These are phyloP conservation scores for Aspergillus sp. DNA, from an alignment of 2,329 filamentous ascomycete genomes.

Conservation along the genomic window DNA sequence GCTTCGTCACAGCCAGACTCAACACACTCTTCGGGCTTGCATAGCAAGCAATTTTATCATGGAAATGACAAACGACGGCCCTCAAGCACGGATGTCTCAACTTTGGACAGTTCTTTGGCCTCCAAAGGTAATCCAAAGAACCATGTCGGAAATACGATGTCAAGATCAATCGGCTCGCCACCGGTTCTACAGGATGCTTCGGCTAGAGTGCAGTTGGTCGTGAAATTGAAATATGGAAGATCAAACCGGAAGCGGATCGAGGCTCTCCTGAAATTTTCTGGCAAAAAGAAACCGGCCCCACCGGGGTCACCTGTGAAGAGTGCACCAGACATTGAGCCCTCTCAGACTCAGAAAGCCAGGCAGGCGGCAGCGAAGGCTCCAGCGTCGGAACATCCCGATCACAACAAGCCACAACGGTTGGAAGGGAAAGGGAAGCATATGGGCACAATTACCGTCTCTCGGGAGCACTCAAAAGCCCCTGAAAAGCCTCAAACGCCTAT, in stretches of 20 bases:
- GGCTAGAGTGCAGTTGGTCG: slow-evolving; percentile 40
- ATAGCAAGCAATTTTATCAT: slow-evolving; percentile 12
- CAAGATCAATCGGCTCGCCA: slow-evolving; percentile 12
- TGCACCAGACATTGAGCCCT: slow-evolving; percentile 23
- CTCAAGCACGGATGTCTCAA: slow-evolving; percentile 10
- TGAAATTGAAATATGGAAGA: slow-evolving; percentile 56
- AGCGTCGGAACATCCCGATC: slow-evolving; percentile 15
- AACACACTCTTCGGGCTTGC: slow-evolving; percentile 14
- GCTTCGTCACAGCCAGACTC: slow-evolving; percentile 22
- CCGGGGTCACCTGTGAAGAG: slow-evolving; percentile 29
- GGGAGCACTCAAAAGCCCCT: slow-evolving; percentile 39
- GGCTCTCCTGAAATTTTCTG: slow-evolving; percentile 46
- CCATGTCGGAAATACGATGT: slow-evolving; percentile 8
- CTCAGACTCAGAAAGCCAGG: slow-evolving; percentile 21
- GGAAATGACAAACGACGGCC: slow-evolving; percentile 15
- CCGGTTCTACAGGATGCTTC: slow-evolving; percentile 5
- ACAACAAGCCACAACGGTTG: slow-evolving; percentile 17
- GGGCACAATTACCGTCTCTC: slow-evolving; percentile 28
- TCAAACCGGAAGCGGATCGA: slow-evolving; percentile 51
- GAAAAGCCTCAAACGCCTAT: slow-evolving; percentile 42
- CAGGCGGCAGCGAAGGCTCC: slow-evolving; percentile 14
- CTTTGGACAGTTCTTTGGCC: slow-evolving; percentile 11
- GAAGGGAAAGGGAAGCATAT: slow-evolving; percentile 21
- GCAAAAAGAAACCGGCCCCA: slow-evolving; percentile 35
- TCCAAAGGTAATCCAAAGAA: slow-evolving; percentile 8